Evolutionary conservation across 352 stramenopile genomes (phyloP).

Genomic region (Globisporangium acanthophoron): DNA sequence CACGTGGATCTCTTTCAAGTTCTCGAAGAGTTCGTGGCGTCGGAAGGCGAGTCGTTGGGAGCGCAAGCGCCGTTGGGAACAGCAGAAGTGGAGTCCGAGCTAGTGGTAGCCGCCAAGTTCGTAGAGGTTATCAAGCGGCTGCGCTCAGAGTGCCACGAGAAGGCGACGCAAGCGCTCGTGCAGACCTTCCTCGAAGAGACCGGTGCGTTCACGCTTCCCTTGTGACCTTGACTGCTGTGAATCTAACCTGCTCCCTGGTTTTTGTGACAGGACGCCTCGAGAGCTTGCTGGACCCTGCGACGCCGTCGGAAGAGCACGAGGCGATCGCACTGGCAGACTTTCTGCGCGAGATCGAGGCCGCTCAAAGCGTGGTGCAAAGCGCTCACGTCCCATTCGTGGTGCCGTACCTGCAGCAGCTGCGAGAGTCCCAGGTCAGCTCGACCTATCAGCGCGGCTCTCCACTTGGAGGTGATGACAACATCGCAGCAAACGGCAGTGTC

Average conservation of each 20-base stretch:
- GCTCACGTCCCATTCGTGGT: slow-evolving; percentile 58
- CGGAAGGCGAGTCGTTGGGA: slow-evolving; percentile 17
- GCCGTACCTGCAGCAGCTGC: slow-evolving; percentile 65
- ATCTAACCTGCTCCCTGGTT: not conserved
- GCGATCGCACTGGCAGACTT: slow-evolving; percentile 63
- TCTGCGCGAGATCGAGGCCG: slow-evolving; percentile 52
- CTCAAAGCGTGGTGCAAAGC: slow-evolving; percentile 51
- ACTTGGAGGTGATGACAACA: not conserved
- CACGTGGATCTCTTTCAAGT: slow-evolving; percentile 46
- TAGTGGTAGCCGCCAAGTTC: slow-evolving; percentile 19
- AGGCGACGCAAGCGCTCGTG: slow-evolving; percentile 52
- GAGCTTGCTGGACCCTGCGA: slow-evolving; percentile 39
- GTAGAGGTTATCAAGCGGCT: slow-evolving; percentile 35
- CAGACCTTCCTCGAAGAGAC: slow-evolving; percentile 56
- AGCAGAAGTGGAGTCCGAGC: not conserved
- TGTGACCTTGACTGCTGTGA: not conserved
- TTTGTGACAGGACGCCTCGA: slow-evolving; percentile 23
- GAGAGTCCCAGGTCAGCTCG: slow-evolving; percentile 21
- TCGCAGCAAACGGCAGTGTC: slow-evolving; percentile 15
- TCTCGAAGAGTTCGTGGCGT: slow-evolving; percentile 43
- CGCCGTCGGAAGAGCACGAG: slow-evolving; percentile 41
- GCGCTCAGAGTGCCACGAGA: slow-evolving; percentile 39
- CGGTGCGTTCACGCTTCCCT: slow-evolving; percentile 5
- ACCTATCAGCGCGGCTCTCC: slow-evolving; percentile 1
- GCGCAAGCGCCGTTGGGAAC: not conserved